Evolutionary conservation across 1,284 basidiomycete species (phyloP).

Genomic region (Ustilago curta): DNA sequence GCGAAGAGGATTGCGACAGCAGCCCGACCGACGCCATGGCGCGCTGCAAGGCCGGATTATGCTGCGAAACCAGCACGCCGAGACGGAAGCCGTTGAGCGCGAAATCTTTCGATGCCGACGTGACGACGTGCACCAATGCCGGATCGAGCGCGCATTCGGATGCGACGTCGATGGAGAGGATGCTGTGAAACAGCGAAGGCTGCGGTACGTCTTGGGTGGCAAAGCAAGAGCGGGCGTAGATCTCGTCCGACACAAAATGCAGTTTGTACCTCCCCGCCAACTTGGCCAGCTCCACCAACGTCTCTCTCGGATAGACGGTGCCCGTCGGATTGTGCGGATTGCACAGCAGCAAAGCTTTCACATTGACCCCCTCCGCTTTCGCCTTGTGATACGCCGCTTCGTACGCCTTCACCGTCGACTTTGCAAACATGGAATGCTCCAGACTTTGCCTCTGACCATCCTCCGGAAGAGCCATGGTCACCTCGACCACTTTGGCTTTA

Average conservation of each 20-base stretch:
- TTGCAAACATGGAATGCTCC: slow-evolving; percentile 16
- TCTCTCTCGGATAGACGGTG: slow-evolving; percentile 52
- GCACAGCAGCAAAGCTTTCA: slow-evolving; percentile 51
- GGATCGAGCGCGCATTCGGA: slow-evolving; percentile 42
- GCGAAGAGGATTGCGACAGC: slow-evolving; percentile 40
- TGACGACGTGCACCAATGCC: slow-evolving; percentile 51
- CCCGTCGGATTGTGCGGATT: slow-evolving; percentile 63
- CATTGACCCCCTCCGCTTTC: slow-evolving; percentile 20
- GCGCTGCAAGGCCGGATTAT: slow-evolving; percentile 42
- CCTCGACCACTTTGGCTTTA: slow-evolving; percentile 38
- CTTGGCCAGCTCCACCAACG: slow-evolving; percentile 45
- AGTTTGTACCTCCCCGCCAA: slow-evolving; percentile 53
- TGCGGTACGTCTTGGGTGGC: slow-evolving; percentile 17
- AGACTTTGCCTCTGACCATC: neutral
- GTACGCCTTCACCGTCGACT: slow-evolving; percentile 38
- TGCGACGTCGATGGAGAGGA: slow-evolving; percentile 51
- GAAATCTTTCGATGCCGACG: slow-evolving; percentile 59
- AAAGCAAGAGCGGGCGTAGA: slow-evolving; percentile 59
- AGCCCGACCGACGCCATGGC: slow-evolving; percentile 41
- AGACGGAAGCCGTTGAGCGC: slow-evolving; percentile 60
- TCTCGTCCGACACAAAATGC: slow-evolving; percentile 62
- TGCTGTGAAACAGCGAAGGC: slow-evolving; percentile 43
- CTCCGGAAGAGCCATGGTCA: slow-evolving; percentile 27
- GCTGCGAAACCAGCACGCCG: slow-evolving; percentile 54
- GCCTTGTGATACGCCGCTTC: slow-evolving; percentile 43